Evolutionary conservation across 768 basidiomycete species (phyloP).

Genomic region (Kwoniella sp.): DNA sequence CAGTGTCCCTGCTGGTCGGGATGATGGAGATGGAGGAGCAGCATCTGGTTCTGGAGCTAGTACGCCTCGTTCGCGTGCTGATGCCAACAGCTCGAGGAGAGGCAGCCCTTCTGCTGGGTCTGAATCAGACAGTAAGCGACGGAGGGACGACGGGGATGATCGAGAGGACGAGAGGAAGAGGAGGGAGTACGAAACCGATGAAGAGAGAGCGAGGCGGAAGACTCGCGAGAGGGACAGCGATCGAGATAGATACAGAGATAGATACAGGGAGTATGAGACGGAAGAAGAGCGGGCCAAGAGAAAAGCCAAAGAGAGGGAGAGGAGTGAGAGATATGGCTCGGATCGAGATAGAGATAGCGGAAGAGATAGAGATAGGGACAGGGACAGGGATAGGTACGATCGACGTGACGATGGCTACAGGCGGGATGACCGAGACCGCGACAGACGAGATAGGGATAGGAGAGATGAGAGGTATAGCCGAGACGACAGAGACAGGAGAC

Average conservation of each 20-base stretch:
- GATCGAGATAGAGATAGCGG: conserved; percentile 18
- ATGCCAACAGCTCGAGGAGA: conserved; percentile 23
- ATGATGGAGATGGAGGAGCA: conserved; percentile 3
- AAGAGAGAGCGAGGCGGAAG: conserved; percentile 21
- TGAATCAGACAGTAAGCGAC: conserved; percentile 14
- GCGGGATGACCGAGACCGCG: conserved; percentile 23
- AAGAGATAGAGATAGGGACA: conserved; percentile 26
- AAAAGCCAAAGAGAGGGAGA: conserved; percentile 39
- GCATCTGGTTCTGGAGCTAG: conserved; percentile 9
- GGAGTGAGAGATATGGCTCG: conserved; percentile 15
- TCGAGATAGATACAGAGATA: conserved; percentile 52
- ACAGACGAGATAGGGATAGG: conserved; percentile 15
- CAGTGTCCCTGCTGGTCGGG: conserved; percentile 5
- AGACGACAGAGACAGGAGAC: conserved; percentile 9
- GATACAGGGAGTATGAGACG: conserved; percentile 34
- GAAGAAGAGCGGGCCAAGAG: conserved; percentile 36
- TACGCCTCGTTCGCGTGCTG: neutral
- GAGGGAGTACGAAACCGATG: conserved; percentile 15
- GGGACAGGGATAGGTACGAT: conserved; percentile 21
- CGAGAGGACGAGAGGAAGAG: conserved; percentile 26
- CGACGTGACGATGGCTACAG: conserved; percentile 25
- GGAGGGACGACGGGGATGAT: conserved; percentile 28
- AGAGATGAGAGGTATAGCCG: neutral
- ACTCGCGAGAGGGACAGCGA: conserved; percentile 15
- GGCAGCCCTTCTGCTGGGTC: conserved; percentile 25